Conservation (phyloP, 495 filamentous ascomycete genomes). For the Delitschia confertaspora region DNA sequence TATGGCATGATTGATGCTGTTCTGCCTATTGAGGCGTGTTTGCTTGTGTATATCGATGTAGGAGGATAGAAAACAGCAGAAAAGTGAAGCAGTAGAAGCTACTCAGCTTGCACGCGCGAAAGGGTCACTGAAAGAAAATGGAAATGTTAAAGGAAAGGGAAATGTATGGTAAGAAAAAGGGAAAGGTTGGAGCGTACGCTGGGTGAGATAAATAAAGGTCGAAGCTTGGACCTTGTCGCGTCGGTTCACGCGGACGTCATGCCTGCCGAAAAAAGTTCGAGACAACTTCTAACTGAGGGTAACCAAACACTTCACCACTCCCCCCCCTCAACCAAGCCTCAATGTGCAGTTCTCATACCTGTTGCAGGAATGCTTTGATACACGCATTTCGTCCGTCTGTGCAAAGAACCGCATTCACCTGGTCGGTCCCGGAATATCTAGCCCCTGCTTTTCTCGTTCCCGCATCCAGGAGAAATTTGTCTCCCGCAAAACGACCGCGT, state of each 20-base stretch:
- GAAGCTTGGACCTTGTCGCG: slow-evolving; percentile 12
- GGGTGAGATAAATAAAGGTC: not conserved
- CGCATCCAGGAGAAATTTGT: slow-evolving; percentile 7
- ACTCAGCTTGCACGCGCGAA: not conserved
- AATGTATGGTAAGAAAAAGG: not conserved
- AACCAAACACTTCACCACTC: not conserved
- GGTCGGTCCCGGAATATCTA: slow-evolving; percentile 20
- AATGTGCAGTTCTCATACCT: slow-evolving; percentile 23
- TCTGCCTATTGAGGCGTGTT: not conserved
- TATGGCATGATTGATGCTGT: slow-evolving; percentile 21
- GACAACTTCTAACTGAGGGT: not conserved
- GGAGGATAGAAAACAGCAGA: not conserved
- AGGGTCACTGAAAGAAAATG: not conserved
- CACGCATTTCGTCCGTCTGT: slow-evolving; percentile 15
- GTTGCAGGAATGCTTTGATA: slow-evolving; percentile 20
- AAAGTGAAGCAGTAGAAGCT: no score
- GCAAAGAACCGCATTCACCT: not conserved
- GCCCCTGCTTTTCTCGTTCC: slow-evolving; percentile 10
- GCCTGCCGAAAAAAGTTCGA: slow-evolving; percentile 8
- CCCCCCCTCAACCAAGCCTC: slow-evolving; percentile 1
- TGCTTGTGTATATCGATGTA: not conserved
- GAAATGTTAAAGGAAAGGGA: not conserved
- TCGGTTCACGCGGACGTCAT: slow-evolving; percentile 21
- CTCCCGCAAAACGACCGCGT: not conserved
- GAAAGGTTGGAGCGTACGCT: not conserved